Conservation (phyloP, 495 filamentous ascomycete genomes). For the Aspergillus taichungensis region DNA sequence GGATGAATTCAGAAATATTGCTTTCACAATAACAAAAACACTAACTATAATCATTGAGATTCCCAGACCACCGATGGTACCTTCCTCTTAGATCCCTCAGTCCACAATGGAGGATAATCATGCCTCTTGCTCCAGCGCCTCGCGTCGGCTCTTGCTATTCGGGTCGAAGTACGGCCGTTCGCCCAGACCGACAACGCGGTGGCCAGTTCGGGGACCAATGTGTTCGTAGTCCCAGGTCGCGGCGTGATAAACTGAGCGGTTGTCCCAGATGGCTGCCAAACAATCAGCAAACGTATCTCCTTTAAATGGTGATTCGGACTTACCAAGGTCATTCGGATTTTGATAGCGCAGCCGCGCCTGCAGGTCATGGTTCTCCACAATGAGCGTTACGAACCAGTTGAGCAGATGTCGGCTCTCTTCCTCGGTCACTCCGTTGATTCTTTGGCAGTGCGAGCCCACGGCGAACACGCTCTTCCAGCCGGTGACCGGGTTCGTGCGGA, state of each 20-base stretch:
- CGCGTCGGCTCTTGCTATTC: constrained; percentile 32
- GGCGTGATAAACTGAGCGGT: constrained; percentile 59
- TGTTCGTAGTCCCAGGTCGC: constrained; percentile 62
- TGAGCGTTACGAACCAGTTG: constrained; percentile 51
- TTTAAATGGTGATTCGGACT: background rate
- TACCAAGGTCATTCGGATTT: constrained; percentile 46
- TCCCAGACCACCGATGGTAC: no score
- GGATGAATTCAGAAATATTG: no score
- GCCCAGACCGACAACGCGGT: constrained; percentile 55
- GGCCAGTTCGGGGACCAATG: constrained; percentile 48
- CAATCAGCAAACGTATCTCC: background rate
- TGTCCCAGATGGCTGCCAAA: constrained; percentile 68
- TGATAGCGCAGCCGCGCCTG: constrained; percentile 65
- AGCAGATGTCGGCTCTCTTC: constrained; percentile 56
- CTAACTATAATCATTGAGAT: no score
- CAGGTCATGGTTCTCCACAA: constrained; percentile 71
- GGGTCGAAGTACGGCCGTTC: constrained; percentile 62
- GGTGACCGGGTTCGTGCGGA: constrained; percentile 78
- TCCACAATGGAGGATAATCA: background rate
- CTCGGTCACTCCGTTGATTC: constrained; percentile 58
- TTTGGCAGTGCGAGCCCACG: constrained; percentile 48
- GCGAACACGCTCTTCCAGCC: constrained; percentile 73
- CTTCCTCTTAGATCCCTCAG: no score
- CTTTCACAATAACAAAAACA: no score
- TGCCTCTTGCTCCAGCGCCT: constrained; percentile 25